Evolutionary conservation across 192 early-diverging fungal species (phyloP), one percentile per base, ranked within the genome.

Genomic region (Linnemannia schmuckeri): DNA sequence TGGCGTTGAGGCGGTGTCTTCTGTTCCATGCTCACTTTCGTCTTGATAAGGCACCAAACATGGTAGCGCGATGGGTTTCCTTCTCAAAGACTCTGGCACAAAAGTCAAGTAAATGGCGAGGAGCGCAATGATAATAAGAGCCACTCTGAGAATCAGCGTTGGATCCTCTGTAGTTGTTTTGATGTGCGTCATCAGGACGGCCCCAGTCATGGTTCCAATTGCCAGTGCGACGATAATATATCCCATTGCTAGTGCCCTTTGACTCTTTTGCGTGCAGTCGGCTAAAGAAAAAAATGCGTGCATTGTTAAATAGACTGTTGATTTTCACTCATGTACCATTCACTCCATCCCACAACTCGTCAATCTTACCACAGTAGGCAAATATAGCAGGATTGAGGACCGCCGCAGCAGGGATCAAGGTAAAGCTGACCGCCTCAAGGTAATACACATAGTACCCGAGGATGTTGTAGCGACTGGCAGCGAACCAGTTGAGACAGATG

Each of bases 21-120:
- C 61, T 33, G 61, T 12, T 33, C 10, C 61, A 33, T 33, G 61
- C 61, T 33, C 61, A 66, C 30, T 66, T 27, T 66, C 27, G 10
- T 15, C 27, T 27, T 12, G 61, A 24, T 66, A 3, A 30, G 61
- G 13, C 12, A 15, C 61, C 27, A 30, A 33, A 30, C 5, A 66
- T 30, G 61, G n/a, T 15, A 66, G 30, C 30, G 61, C 12, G 13
- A 24, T 30, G 27, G 61, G 61, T 12, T 66, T 66, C 13, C 61
- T 66, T 33, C 61, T 66, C 30, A 81, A n/a, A 1, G 80, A 82
- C 20, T 82, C 80, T 3, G 80, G 80, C 3, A 76, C 27, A 37
- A 70, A 13, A 22, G 54, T 27, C 24, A 72, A 33, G 49, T 41
- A 76, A 27, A 75, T 44, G n/a, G 40, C 41, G 6, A 82, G 49